Conservation (phyloP, 305 asterid species). For the Solanum hybrid region DNA sequence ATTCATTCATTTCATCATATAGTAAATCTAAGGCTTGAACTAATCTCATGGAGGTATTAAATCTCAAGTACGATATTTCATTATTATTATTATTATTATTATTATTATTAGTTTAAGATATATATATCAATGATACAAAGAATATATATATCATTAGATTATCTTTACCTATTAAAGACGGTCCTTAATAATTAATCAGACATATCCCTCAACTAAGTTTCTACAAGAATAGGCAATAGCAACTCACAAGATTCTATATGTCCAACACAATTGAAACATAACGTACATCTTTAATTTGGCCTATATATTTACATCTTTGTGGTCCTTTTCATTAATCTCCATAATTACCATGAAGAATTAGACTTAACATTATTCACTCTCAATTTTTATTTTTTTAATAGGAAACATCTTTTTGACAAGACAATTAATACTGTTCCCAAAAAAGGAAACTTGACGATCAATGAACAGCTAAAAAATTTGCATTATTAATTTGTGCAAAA, state of each 20-base stretch:
- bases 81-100: too few species aligned
- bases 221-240: background rate
- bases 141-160: background rate
- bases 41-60: background rate
- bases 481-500: background rate
- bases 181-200: background rate
- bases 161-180: background rate
- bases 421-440: background rate
- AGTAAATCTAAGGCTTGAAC: background rate
- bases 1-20: background rate
- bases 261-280: background rate
- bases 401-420: background rate
- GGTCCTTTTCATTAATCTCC: background rate
- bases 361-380: background rate
- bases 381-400: background rate
- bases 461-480: background rate
- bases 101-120: too few species aligned
- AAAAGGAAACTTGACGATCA: background rate
- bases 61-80: too few species aligned
- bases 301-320: background rate
- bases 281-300: background rate
- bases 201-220: background rate
- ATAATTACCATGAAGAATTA: background rate
- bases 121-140: background rate
- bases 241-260: background rate